Base-by-base conservation (phyloP, 345 rosid genomes). In the Rhodamnia rubescens region DNA sequence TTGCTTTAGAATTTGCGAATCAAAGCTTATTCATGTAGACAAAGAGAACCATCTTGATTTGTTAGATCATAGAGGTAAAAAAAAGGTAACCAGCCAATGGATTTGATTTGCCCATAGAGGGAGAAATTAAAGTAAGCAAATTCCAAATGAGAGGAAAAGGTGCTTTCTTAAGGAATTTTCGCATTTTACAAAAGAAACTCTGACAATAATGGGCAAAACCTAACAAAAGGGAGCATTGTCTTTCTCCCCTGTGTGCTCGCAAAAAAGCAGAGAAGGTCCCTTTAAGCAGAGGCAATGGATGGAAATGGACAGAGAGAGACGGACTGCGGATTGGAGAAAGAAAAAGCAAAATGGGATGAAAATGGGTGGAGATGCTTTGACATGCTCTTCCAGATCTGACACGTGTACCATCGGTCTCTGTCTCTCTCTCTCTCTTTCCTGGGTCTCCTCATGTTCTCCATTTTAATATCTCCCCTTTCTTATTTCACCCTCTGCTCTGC, bases 351-450 rank as follows among this genome's bases (percentile, higher is more conserved):
- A 52, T 42, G 84, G 83, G 80, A 57, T 78, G 83, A 55, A 58
- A 85, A 85, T 44, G 90, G 88, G 92, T 89, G 91, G 89, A 92
- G 93, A 89, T 86, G 92, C 92, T 89, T 83, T 83, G 85, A 82
- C 87, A 82, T 85, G 91, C 90, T 83, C 90, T 90, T 89, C 80
- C 49, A 44, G 88, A 85, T 88, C 89, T 85, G 91, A 91, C 93
- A 91, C 83, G 87, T 91, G 93, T 91, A 69, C 91, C 86, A 78
- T 50, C n/a, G n/a, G n/a, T n/a, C n/a, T n/a, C n/a, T n/a, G n/a
- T n/a, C 83, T 83, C 82, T 81, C 15, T 27, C 84, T 74, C 82
- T 49, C 69, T 51, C 81, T 55, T 10, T 15, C 21, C 74, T 61
- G 44, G 78, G 78, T 69, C 78, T 69, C 44, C 78, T 32, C 78